phyloP scores from a whole-genome alignment of 192 early-diverging fungal species.

The Dissophora globulifera region DNA sequence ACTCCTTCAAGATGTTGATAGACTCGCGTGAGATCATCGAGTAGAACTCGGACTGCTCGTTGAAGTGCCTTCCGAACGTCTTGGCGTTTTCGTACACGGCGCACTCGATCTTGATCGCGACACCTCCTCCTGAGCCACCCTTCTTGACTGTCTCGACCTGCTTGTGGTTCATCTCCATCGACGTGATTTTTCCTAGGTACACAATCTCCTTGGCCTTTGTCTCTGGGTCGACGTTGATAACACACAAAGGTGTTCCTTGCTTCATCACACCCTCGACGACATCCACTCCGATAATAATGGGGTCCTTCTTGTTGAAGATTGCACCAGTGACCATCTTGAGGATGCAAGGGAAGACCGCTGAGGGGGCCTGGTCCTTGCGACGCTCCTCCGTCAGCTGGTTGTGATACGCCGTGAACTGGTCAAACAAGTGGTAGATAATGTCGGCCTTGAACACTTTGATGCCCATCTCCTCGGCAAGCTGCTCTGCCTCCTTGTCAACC shows the following conservation, averaged over 20 bases:
- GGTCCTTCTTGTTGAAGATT: constrained; percentile 95
- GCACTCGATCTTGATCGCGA: constrained; percentile 93
- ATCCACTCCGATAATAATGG: constrained; percentile 96
- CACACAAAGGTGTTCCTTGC: constrained; percentile 92
- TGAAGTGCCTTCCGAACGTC: constrained; percentile 94
- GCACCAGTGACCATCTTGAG: constrained; percentile 88
- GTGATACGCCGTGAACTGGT: constrained; percentile 87
- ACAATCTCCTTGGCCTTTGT: constrained; percentile 78
- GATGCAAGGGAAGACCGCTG: constrained; percentile 97
- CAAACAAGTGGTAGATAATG: constrained; percentile 99
- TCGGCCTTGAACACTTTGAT: constrained; percentile 95
- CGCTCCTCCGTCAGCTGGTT: constrained; percentile 83
- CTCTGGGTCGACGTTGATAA: constrained; percentile 76
- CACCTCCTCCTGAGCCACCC: constrained; percentile 82
- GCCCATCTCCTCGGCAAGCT: constrained; percentile 91
- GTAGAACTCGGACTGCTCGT: constrained; percentile 82
- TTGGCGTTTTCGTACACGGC: constrained; percentile 86
- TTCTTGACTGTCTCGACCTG: constrained; percentile 82
- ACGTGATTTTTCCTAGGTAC: constrained; percentile 86
- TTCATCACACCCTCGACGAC: constrained; percentile 92
- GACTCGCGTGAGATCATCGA: constrained; percentile 85
- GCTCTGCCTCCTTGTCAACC: constrained; percentile 88
- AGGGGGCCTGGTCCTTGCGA: constrained; percentile 85
- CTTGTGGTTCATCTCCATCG: constrained; percentile 96
- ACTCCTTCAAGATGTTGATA: constrained; percentile 95